Conservation (phyloP, 805 yeast species). For the Candida ficus region DNA sequence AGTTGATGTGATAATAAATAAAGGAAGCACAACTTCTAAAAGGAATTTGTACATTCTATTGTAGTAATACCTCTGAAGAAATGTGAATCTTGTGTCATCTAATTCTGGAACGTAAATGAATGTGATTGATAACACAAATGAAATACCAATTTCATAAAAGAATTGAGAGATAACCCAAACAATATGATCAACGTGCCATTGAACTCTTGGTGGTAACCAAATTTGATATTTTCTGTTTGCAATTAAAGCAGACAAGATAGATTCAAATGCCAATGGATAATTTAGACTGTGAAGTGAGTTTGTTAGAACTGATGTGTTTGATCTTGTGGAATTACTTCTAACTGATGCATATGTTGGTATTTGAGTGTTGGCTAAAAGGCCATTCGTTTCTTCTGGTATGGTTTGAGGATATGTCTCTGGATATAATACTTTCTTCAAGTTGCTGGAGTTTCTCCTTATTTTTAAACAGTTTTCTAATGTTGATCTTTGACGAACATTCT, state of each 20-base stretch:
- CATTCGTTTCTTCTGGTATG: background rate
- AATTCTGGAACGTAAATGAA: conserved; percentile 36
- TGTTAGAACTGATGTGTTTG: background rate
- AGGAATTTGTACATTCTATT: conserved; percentile 26
- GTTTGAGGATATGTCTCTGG: conserved; percentile 8
- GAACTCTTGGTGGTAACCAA: conserved; percentile 14
- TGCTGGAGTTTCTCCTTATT: conserved; percentile 27
- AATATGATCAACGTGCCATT: conserved; percentile 8
- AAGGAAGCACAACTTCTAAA: conserved; percentile 28
- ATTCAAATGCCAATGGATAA: conserved; percentile 1
- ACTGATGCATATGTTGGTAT: background rate
- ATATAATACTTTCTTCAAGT: conserved; percentile 16
- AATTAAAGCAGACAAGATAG: conserved; percentile 7
- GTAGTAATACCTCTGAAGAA: conserved; percentile 30
- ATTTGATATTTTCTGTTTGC: conserved; percentile 9
- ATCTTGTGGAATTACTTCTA: background rate
- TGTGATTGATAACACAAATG: conserved; percentile 32
- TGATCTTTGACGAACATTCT: conserved; percentile 25
- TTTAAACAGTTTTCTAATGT: conserved; percentile 34
- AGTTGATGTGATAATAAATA: conserved; percentile 17
- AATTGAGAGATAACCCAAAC: conserved; percentile 12
- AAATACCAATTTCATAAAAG: conserved; percentile 28
- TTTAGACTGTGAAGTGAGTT: background rate
- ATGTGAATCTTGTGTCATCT: conserved; percentile 24
- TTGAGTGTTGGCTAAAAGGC: background rate